A percentile compares a stretch with the other conserved stretches of the same genome.
These are phyloP conservation scores for Mycena pura DNA, from an alignment of 768 basidiomycete species.

Conservation along the genomic window DNA sequence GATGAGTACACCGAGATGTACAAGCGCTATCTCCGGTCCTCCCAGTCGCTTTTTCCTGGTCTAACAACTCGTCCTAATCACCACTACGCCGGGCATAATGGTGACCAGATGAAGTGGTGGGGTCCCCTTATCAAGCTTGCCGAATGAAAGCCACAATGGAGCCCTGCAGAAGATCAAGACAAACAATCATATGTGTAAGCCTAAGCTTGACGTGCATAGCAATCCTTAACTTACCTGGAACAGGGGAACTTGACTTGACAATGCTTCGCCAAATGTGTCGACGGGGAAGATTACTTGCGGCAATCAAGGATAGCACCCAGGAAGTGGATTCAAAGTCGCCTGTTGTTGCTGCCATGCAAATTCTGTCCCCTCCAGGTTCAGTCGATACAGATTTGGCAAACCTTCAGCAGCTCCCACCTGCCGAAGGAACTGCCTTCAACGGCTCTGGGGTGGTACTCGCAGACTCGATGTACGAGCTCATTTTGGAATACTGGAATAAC, in stretches of 20 bases:
- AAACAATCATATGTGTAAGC: slow-evolving; percentile 18
- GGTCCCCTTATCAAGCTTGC: slow-evolving; percentile 20
- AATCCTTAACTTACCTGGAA: neutral
- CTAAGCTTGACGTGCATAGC: neutral
- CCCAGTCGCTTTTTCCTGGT: slow-evolving; percentile 10
- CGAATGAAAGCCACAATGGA: slow-evolving; percentile 25
- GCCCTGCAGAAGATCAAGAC: slow-evolving; percentile 17
- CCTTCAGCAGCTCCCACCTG: neutral
- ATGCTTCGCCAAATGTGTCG: slow-evolving; percentile 20
- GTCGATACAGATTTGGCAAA: neutral
- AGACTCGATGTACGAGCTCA: neutral
- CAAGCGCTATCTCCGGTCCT: neutral
- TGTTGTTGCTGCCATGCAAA: slow-evolving; percentile 1
- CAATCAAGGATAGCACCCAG: slow-evolving; percentile 1
- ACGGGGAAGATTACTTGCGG: slow-evolving; percentile 8
- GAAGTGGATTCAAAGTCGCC: neutral
- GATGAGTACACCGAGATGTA: neutral
- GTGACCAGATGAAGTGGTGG: slow-evolving; percentile 21
- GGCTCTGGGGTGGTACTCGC: slow-evolving; percentile 5
- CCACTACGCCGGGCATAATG: slow-evolving; percentile 15
- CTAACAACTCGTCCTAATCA: slow-evolving; percentile 16
- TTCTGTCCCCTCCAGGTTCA: neutral
- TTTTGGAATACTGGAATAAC: slow-evolving; percentile 14
- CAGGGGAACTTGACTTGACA: slow-evolving; percentile 15
- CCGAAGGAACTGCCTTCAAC: neutral